phyloP scores from a whole-genome alignment of 169 alveolate species.

The Theileria luwenshuni region DNA sequence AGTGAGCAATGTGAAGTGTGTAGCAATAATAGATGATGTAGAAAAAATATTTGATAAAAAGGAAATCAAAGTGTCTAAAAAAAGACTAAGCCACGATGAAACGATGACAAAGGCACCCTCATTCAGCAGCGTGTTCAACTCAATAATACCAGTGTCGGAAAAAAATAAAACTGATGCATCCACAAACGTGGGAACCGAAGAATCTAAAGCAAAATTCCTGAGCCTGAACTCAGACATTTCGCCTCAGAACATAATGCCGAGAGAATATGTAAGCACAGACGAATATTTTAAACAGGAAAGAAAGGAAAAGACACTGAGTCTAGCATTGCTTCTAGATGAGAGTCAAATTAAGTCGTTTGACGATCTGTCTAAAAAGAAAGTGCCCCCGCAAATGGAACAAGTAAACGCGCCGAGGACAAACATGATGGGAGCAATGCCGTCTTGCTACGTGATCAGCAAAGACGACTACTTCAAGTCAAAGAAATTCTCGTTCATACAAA shows the following conservation, averaged over 20 bases:
- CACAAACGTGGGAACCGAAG: background rate
- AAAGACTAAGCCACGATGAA: background rate
- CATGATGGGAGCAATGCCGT: conserved; percentile 27
- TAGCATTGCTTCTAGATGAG: conserved; percentile 9
- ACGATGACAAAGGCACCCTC: conserved; percentile 29
- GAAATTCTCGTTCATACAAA: background rate
- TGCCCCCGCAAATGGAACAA: conserved; percentile 9
- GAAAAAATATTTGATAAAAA: conserved; percentile 10
- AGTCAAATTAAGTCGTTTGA: background rate
- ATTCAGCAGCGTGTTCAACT: conserved; percentile 50
- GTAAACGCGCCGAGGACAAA: conserved; percentile 11
- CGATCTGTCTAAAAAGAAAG: conserved; percentile 13
- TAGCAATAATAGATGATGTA: conserved; percentile 10
- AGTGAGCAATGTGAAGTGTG: conserved; percentile 8
- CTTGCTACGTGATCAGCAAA: conserved; percentile 49
- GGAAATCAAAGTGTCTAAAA: background rate
- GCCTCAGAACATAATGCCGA: background rate
- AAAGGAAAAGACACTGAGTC: conserved; percentile 5
- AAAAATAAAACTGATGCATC: background rate
- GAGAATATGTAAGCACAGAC: conserved; percentile 1
- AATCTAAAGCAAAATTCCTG: conserved; percentile 1
- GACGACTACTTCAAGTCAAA: conserved; percentile 19
- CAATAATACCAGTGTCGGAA: conserved; percentile 26
- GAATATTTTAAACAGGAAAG: background rate
- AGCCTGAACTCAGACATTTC: conserved; percentile 7